Evolutionary conservation across 2,329 filamentous ascomycete species (phyloP), one percentile per base, ranked within the genome.

Genomic region (Emericellopsis cladophorae): DNA sequence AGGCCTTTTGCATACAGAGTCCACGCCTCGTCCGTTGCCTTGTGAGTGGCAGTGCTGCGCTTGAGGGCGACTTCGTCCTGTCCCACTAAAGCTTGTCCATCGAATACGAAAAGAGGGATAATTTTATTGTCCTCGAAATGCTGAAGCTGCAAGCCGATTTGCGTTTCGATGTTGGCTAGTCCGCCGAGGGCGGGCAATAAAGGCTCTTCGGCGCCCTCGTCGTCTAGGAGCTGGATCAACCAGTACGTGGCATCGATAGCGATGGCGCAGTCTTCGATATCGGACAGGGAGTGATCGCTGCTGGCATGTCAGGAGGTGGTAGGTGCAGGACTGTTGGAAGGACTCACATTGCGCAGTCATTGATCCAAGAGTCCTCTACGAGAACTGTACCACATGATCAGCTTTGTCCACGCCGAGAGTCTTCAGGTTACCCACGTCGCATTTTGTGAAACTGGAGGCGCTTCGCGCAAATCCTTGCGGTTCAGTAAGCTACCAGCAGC

Each of bases 191-290:
- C 92, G 42, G 88, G 79, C 29, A 96, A 74, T 29, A 98, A 79
- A 34, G 90, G 89, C 60, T 98, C 92, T 55, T 85, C 82, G 36
- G 76, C 80, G 23, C 78, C 74, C 35, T 73, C 60, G 42, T 72
- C 75, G 54, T 82, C 77, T 52, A 95, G 77, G 49, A 94, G 75
- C 44, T 80, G 78, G 58, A 82, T 74, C 48, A 98, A 76, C 60
- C 92, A 96, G 61, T 93, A 84, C 40, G 84, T 82, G 42, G 90
- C 92, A 67, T 95, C 89, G 53, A 96, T 79, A 48, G 81, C 89
- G 52, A 95, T 74, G 41, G 81, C 74, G 45, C 77, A 77, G 56
- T 81, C 81, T 55, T 83, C 77, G 51, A 95, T 70, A 46, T 84
- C 76, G 45, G 79, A 70, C 49, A 93, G 61, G 44, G 26, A 29